These are phyloP conservation scores for Polysphondylium violaceum DNA, from an alignment of 78 protist species.

Conservation along the genomic window DNA sequence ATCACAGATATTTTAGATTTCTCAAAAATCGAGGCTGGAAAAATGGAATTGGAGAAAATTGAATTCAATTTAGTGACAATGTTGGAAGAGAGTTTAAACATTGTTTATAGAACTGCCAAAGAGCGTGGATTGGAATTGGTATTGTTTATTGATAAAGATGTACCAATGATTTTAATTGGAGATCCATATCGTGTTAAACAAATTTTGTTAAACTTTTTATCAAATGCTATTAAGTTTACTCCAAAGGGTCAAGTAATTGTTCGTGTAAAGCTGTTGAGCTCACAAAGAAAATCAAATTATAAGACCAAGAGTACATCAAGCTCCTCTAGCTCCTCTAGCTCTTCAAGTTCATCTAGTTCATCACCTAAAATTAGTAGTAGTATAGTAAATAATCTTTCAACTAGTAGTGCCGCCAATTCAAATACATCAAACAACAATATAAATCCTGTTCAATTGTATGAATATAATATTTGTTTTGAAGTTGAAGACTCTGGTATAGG, in stretches of 20 bases:
- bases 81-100: conserved; percentile 62
- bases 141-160: conserved; percentile 29
- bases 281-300: background rate
- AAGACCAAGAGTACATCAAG: background rate
- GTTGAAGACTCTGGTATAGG: conserved; percentile 81
- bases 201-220: conserved; percentile 57
- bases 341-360: too few species aligned
- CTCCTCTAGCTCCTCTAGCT: background rate
- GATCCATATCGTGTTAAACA: conserved; percentile 81
- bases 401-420: background rate
- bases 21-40: conserved; percentile 80
- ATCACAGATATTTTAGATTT: conserved; percentile 68
- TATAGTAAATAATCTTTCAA: too few species aligned
- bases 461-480: conserved; percentile 25
- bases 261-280: conserved; percentile 4
- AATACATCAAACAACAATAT: background rate
- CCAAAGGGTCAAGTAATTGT: conserved; percentile 61
- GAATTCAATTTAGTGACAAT: conserved; percentile 60
- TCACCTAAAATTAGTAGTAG: too few species aligned
- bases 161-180: conserved; percentile 59
- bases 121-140: conserved; percentile 46
- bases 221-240: conserved; percentile 78
- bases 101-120: conserved; percentile 51
- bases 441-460: background rate
- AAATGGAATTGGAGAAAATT: conserved; percentile 50